Evolutionary conservation across 140 eudicot genomes (phyloP).

Genomic region (Erigeron philadelphicus): DNA sequence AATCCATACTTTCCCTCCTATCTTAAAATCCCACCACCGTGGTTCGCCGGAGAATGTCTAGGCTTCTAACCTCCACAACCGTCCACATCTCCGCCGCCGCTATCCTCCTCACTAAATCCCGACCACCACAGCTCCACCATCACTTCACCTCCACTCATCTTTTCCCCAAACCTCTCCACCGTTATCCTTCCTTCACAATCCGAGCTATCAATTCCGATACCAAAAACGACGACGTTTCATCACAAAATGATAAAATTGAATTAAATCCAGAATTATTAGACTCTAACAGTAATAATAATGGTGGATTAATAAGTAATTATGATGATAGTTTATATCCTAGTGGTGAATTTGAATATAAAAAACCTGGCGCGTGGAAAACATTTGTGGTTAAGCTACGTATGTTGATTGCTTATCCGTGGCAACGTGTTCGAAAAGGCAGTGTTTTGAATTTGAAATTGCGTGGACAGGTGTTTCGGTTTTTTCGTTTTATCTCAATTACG

Average conservation of each 20-base stretch:
- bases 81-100: constrained; percentile 30
- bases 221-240: constrained; percentile 28
- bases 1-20: constrained; percentile 29
- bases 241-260: constrained; percentile 12
- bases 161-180: background rate
- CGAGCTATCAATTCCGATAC: constrained; percentile 34
- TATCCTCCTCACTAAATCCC: constrained; percentile 28
- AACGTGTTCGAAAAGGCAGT: constrained; percentile 78
- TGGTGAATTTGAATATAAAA: constrained; percentile 62
- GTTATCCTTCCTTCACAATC: constrained; percentile 15
- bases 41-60: constrained; percentile 21
- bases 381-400: constrained; percentile 66
- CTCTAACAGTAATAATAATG: constrained; percentile 24
- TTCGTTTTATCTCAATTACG: background rate
- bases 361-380: constrained; percentile 49
- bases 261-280: constrained; percentile 21
- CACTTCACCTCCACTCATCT: constrained; percentile 17
- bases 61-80: constrained; percentile 33
- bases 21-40: constrained; percentile 11
- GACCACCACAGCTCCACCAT: constrained; percentile 18
- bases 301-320: constrained; percentile 20
- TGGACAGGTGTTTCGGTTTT: constrained; percentile 55
- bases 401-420: constrained; percentile 86
- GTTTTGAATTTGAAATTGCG: constrained; percentile 74
- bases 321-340: constrained; percentile 49